These are phyloP conservation scores for Parastagonospora avenae DNA, from an alignment of 2,329 filamentous ascomycete species.

Conservation along the genomic window DNA sequence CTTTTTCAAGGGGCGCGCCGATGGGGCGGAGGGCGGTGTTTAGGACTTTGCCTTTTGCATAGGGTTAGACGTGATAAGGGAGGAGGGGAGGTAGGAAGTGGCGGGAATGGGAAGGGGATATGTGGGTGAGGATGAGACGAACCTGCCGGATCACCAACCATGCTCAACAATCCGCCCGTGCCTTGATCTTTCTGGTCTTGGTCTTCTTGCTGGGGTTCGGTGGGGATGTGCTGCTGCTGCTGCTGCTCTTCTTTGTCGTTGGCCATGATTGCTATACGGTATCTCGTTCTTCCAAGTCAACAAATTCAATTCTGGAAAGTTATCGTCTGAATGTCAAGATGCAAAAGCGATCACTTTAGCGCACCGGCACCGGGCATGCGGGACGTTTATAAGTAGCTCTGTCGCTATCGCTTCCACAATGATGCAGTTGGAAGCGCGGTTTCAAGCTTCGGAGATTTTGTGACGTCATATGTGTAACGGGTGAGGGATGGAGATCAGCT, in stretches of 20 bases:
- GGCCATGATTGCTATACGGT: background rate
- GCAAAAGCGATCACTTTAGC: background rate
- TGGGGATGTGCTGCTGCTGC: constrained; percentile 36
- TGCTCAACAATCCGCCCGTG: constrained; percentile 34
- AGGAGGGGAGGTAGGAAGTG: background rate
- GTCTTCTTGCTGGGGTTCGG: constrained; percentile 15
- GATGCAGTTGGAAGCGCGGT: background rate
- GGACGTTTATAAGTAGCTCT: constrained; percentile 3
- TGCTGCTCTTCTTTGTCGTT: constrained; percentile 4
- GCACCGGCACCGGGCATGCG: background rate
- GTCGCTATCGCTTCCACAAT: background rate
- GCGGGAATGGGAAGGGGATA: background rate
- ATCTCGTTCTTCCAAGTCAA: background rate
- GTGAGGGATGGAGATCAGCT: too few relatives aligned
- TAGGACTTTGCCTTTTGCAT: constrained; percentile 41
- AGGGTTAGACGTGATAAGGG: background rate
- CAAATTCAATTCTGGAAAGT: background rate
- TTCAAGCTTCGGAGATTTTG: constrained; percentile 5
- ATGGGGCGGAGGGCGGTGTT: constrained; percentile 46
- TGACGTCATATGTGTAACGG: constrained; percentile 2
- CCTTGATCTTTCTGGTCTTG: constrained; percentile 27
- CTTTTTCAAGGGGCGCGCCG: constrained; percentile 45
- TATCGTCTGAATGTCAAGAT: background rate
- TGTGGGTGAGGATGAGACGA: constrained; percentile 8
- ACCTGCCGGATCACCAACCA: constrained; percentile 41